These are phyloP conservation scores for Helotiales sp. DNA, from an alignment of 2,329 filamentous ascomycete species.

Conservation along the genomic window DNA sequence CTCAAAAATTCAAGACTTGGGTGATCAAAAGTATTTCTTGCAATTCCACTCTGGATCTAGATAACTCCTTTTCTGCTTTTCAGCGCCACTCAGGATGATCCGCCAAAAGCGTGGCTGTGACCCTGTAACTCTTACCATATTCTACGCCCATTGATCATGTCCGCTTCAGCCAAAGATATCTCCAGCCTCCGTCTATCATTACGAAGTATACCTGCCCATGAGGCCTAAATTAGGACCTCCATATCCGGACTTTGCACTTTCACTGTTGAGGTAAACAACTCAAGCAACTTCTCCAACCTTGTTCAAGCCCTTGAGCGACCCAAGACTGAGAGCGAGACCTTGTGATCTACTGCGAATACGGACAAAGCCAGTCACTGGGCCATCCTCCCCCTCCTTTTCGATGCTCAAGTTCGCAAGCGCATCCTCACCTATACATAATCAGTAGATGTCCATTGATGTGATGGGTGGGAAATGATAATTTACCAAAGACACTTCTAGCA, in stretches of 20 bases:
- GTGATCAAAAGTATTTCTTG: constrained; percentile 34
- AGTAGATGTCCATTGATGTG: not conserved
- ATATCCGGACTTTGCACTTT: constrained; percentile 4
- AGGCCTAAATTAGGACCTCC: not conserved
- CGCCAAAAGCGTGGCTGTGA: constrained; percentile 28
- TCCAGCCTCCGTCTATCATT: constrained; percentile 26
- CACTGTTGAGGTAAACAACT: constrained; percentile 17
- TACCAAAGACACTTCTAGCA: constrained; percentile 96
- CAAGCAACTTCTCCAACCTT: constrained; percentile 61
- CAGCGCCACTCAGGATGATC: constrained; percentile 37
- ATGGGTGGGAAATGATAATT: constrained; percentile 48
- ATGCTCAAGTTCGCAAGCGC: constrained; percentile 96
- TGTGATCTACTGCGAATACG: constrained; percentile 97
- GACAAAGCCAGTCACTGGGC: constrained; percentile 95
- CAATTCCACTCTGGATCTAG: constrained; percentile 38
- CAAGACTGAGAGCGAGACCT: constrained; percentile 89
- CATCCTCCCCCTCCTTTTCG: constrained; percentile 94
- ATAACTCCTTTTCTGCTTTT: constrained; percentile 42
- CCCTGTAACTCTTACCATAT: constrained; percentile 29
- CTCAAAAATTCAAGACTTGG: not conserved
- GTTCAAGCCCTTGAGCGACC: constrained; percentile 92
- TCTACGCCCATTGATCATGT: constrained; percentile 28
- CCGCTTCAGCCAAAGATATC: constrained; percentile 21
- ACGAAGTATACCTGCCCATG: constrained; percentile 23
- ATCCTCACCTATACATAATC: constrained; percentile 78